These are phyloP conservation scores for Conticribra weissflogii DNA, from an alignment of 108 stramenopile species.

Conservation along the genomic window DNA sequence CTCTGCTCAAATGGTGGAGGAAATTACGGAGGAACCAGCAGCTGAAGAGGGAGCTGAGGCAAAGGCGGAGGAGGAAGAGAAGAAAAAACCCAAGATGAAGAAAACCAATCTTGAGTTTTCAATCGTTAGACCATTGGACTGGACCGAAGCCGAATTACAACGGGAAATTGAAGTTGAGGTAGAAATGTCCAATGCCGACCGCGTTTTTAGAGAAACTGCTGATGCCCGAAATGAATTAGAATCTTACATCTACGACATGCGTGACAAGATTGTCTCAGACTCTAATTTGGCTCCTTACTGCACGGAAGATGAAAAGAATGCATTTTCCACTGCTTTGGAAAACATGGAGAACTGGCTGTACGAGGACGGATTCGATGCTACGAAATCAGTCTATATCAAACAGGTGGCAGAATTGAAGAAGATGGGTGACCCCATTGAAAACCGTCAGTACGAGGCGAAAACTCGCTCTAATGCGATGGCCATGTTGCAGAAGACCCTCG, in stretches of 20 bases:
- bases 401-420: conserved; percentile 89
- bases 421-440: conserved; percentile 89
- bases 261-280: conserved; percentile 91
- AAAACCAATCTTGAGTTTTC: conserved; percentile 87
- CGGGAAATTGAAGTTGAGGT: conserved; percentile 84
- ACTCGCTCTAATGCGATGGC: conserved; percentile 76
- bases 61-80: conserved; percentile 59
- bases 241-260: conserved; percentile 98
- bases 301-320: conserved; percentile 83
- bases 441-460: conserved; percentile 76
- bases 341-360: conserved; percentile 97
- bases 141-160: conserved; percentile 84
- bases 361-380: conserved; percentile 97
- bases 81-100: conserved; percentile 92
- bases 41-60: conserved; percentile 45
- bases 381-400: conserved; percentile 87
- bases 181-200: conserved; percentile 87
- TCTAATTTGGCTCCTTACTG: conserved; percentile 78
- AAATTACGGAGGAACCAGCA: conserved; percentile 72
- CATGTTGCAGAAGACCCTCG: conserved; percentile 76
- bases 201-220: conserved; percentile 91
- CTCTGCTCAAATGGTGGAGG: conserved; percentile 96
- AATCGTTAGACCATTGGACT: conserved; percentile 66
- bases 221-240: conserved; percentile 99
- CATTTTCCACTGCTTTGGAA: conserved; percentile 70